Evolutionary conservation across 805 yeast species (phyloP), one percentile per base, ranked within the genome.

Genomic region (Metschnikowia rubicola): DNA sequence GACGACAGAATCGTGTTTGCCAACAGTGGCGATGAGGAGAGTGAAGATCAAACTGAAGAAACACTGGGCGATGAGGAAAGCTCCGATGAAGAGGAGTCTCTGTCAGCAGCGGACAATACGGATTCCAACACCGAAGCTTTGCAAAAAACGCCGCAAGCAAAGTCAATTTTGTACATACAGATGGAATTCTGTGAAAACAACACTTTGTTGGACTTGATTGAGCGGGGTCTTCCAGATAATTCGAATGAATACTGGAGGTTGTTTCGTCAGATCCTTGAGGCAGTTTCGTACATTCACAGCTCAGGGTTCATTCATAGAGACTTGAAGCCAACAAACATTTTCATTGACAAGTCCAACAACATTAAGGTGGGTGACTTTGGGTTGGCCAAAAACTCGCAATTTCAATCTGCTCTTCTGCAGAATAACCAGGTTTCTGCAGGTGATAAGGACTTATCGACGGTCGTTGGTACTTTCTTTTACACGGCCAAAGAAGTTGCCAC

Each of bases 171-270:
- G 30, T 94, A 88, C 63, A 94, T 94, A 55, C 99, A 94, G 62
- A 94, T 94, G 99, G 99, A 94, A 64, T 94, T 94, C 59, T 94
- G 99, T 67, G 99, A 94, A 60, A 94, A 92, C 61, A 88, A 88
- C 48, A 92, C 99, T 0, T 67, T 94, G 29, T 78, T 79, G 43
- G 96, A 94, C 66, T 70, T 94, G 51, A 92, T 94, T 39, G 79
- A 75, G 44, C 78, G 80, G 35, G 90, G 89, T 0, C 71, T 94
- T 10, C 86, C 84, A 4, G 70, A 70, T 9, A 80, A 86, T 41
- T 71, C 88, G 0, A 86, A 80, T 48, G 95, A 88, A 56, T 92
- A 91, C 61, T 94, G 97, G 96, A 74, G 97, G 49, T 71, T 92
- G 4, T 78, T 94, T 53, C 74, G 96, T 37, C 97, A 92, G 62